Percentiles rank a stretch among this genome's conserved stretches.
These are phyloP conservation scores for Tetracladium setigerum DNA, from an alignment of 495 filamentous ascomycete species.

Conservation along the genomic window DNA sequence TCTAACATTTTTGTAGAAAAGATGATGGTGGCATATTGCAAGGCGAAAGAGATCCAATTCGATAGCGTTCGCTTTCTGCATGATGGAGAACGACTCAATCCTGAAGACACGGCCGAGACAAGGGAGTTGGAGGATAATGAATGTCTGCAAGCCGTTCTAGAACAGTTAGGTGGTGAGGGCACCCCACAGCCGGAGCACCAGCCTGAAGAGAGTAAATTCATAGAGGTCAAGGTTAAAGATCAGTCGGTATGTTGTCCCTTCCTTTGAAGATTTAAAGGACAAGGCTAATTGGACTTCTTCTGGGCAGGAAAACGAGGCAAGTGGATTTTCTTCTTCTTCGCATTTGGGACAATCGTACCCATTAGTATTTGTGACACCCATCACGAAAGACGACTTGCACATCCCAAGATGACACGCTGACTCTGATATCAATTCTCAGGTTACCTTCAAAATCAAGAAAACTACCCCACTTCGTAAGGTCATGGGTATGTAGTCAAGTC, in stretches of 20 bases:
- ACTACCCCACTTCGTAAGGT: constrained; percentile 68
- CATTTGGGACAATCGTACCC: too few relatives aligned
- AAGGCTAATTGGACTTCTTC: too few relatives aligned
- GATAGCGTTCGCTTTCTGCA: neutral
- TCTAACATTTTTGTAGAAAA: neutral
- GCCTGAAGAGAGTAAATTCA: too few relatives aligned
- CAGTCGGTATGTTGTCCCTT: too few relatives aligned
- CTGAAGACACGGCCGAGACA: neutral
- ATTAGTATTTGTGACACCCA: too few relatives aligned
- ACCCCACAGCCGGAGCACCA: too few relatives aligned
- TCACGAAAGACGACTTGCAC: too few relatives aligned
- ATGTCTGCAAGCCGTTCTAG: neutral
- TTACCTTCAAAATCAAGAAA: constrained; percentile 82
- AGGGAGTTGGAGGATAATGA: neutral
- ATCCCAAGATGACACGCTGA: too few relatives aligned
- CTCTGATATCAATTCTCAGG: constrained; percentile 28
- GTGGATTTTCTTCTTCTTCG: too few relatives aligned
- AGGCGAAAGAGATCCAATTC: neutral
- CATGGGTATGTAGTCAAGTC: constrained; percentile 37
- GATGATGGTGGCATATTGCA: neutral
- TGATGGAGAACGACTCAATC: constrained; percentile 1
- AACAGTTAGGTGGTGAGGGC: constrained; percentile 3
- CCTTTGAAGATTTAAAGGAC: too few relatives aligned
- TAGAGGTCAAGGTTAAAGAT: too few relatives aligned
- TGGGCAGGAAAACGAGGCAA: too few relatives aligned